Percentiles rank a stretch among this genome's conserved stretches.
phyloP scores from a whole-genome alignment of 306 rosid species.

The Calophaca sinica region DNA sequence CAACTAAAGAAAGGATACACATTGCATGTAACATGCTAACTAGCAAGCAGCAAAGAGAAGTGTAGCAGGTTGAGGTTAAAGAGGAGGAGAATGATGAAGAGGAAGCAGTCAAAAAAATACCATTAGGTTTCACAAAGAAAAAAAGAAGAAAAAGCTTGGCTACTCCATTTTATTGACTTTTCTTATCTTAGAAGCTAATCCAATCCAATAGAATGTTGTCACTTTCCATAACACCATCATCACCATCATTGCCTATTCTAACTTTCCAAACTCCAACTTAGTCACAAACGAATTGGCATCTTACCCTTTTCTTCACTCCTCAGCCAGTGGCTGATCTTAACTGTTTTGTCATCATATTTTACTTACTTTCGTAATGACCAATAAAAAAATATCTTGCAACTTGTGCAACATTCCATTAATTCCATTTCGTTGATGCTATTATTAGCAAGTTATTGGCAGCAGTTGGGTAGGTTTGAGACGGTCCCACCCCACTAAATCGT shows the following conservation, averaged over 20 bases:
- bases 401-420: not conserved
- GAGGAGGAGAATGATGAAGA: not conserved
- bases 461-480: conserved; percentile 47
- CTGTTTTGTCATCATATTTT: conserved; percentile 27
- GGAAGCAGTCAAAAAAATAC: conserved; percentile 40
- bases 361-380: conserved; percentile 37
- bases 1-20: conserved; percentile 17
- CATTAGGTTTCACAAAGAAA: conserved; percentile 24
- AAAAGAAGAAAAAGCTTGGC: conserved; percentile 39
- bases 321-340: conserved; percentile 23
- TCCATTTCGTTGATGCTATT: conserved; percentile 1
- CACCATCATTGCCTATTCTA: conserved; percentile 37
- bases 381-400: conserved; percentile 40
- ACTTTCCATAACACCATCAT: conserved; percentile 45
- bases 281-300: conserved; percentile 39
- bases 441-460: conserved; percentile 36
- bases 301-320: conserved; percentile 48
- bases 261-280: conserved; percentile 38
- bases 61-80: conserved; percentile 2
- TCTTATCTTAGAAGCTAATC: conserved; percentile 66
- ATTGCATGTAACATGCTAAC: conserved; percentile 29
- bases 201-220: conserved; percentile 29
- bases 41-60: not conserved
- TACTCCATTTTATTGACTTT: conserved; percentile 49
- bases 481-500: conserved; percentile 44